Base-by-base conservation (phyloP, 2,329 filamentous ascomycete species). In the Neofusicoccum ribis region DNA sequence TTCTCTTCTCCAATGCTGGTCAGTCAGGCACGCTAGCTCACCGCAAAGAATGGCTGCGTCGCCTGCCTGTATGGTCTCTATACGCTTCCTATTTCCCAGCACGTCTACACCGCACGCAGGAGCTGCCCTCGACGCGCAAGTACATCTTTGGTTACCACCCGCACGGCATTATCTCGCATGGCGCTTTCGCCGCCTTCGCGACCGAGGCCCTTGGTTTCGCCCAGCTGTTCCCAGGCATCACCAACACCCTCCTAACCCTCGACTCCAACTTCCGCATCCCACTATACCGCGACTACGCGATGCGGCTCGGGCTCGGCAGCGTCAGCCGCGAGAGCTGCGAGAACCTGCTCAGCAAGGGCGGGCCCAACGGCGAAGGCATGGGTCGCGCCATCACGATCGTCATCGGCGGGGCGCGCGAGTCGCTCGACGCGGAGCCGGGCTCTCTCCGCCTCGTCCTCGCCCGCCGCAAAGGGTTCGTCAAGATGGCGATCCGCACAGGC, bases 71-170 rank as follows among this genome's bases (percentile, higher is more conserved):
- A 50, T 99, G 94, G 94, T 91, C 86, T 43, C 86, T 96, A 51
- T 98, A 97, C 74, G 93, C 91, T 31, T 91, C 88, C 15, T 99
- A 98, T 81, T 99, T 96, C 74, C 95, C 95, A 3, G 92, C 93
- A 54, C 86, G 86, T 65, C 84, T 99, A 44, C 93, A 98, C 80
- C 92, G 95, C 69, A 95, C 92, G 3, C 86, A 90, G 69, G 85
- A 89, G 65, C 86, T 99, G 6, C 86, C 91, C 23, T 86, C 92
- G 0, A 92, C 90, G 1, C 85, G 93, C 68, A 97, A 96, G 78
- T 99, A 98, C 80, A 93, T 99, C 68, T 93, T 99, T 72, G 94
- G 94, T 50, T 98, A 98, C 77, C 95, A 98, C 72, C 95, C 95
- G 0, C 95, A 99, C 74, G 94, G 95, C 27, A 98, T 99, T 77